A percentile compares a stretch with the other conserved stretches of the same genome.
phyloP scores from a whole-genome alignment of 768 basidiomycete species.

The Cyclocybe cylindracea region DNA sequence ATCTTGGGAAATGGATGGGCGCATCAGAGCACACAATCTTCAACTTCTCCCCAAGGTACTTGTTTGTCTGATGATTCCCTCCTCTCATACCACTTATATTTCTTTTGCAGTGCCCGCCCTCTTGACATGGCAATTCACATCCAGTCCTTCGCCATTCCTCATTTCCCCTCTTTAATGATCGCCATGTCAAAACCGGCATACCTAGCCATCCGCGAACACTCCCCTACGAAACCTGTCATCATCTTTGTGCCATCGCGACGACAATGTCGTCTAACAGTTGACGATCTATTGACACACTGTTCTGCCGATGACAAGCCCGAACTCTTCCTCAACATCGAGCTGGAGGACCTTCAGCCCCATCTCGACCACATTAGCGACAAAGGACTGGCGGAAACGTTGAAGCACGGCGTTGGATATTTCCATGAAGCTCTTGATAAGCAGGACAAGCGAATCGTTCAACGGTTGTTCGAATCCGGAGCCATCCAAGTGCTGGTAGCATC shows the following conservation, averaged over 20 bases:
- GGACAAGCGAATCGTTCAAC: slow-evolving; percentile 92
- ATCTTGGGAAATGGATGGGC: slow-evolving; percentile 98
- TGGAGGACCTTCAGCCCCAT: slow-evolving; percentile 82
- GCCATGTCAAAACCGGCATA: slow-evolving; percentile 99
- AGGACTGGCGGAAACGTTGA: slow-evolving; percentile 75
- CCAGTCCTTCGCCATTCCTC: slow-evolving; percentile 94
- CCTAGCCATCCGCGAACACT: slow-evolving; percentile 86
- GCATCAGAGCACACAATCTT: slow-evolving; percentile 92
- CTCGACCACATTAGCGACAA: slow-evolving; percentile 82
- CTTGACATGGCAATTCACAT: slow-evolving; percentile 97
- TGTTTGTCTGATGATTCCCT: background rate
- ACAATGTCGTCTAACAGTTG: slow-evolving; percentile 92
- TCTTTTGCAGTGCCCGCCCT: slow-evolving; percentile 75
- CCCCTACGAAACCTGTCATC: slow-evolving; percentile 84
- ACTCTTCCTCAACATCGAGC: slow-evolving; percentile 87
- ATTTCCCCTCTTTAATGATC: slow-evolving; percentile 98
- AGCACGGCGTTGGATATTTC: slow-evolving; percentile 92
- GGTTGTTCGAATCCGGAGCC: slow-evolving; percentile 90
- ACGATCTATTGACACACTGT: slow-evolving; percentile 88
- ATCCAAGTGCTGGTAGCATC: slow-evolving; percentile 95
- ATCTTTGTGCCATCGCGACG: slow-evolving; percentile 91
- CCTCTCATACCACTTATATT: slow-evolving; percentile 1
- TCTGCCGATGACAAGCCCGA: slow-evolving; percentile 82
- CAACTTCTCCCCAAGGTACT: slow-evolving; percentile 92
- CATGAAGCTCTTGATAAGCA: slow-evolving; percentile 92